Evolutionary conservation across 1,284 basidiomycete genomes (phyloP), one percentile per base, ranked within the genome.

Genomic region (Ustanciosporium gigantosporum): DNA sequence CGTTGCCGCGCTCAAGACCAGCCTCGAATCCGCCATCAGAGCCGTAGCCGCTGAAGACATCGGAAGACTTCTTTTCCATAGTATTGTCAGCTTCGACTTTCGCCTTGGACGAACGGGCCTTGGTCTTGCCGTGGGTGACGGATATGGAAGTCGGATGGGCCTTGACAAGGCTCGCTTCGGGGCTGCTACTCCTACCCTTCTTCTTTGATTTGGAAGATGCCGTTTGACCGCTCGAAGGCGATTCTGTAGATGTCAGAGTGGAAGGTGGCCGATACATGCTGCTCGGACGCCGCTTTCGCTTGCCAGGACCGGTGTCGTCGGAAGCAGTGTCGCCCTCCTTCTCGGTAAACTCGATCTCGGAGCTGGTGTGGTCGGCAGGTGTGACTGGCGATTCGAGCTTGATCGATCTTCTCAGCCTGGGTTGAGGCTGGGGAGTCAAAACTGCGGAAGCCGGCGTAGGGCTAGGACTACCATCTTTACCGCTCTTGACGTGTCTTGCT

Each of bases 231-330:
- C 49, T 36, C 7, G 50, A 48, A 7, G 49, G 58, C n/a, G n/a
- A n/a, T 7, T 53, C 41, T 31, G 55, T 59, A 3, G 65, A 47
- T 29, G 68, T 70, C 34, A 70, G 46, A 17, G 68, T 66, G 38
- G 66, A 60, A 22, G 68, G 68, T 1, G 68, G 68, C 29, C 56
- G 52, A 44, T 70, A 68, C 68, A 70, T 70, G 49, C 56, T 55
- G 55, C 66, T 68, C 9, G 67, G 68, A 14, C 67, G 64, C 32
- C 67, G 62, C 37, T 69, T 65, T 25, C 66, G 59, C 39, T 71
- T 71, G 7, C 69, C 64, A 1, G 59, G 67, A 2, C 66, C 41
- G 16, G 57, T 34, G 16, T 51, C 44, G 21, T 49, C 46, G 31
- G 17, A 19, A n/a, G 14, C 7, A 16, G 24, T 16, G 19, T 52